These are phyloP conservation scores for Moelleriella libera DNA, from an alignment of 2,329 filamentous ascomycete genomes.

Conservation along the genomic window DNA sequence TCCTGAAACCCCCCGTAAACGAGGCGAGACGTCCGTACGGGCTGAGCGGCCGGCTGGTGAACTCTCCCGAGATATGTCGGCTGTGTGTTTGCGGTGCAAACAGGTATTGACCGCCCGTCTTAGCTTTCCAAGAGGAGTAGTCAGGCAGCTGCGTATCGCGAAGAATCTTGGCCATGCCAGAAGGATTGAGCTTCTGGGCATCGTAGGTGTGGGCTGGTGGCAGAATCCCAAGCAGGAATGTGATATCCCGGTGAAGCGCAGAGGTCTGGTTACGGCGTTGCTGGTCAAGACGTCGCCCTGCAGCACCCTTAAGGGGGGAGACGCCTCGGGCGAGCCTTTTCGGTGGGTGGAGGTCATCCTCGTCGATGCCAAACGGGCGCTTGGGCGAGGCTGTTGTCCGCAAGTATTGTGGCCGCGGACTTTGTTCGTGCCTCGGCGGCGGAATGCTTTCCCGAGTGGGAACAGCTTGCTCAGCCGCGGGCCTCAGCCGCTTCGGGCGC, in stretches of 20 bases:
- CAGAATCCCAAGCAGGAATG: constrained; percentile 56
- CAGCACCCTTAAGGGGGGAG: constrained; percentile 83
- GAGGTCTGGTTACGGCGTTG: constrained; percentile 50
- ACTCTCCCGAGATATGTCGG: constrained; percentile 29
- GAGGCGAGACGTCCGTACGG: constrained; percentile 30
- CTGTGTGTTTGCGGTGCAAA: constrained; percentile 20
- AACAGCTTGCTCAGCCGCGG: constrained; percentile 35
- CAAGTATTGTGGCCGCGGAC: constrained; percentile 33
- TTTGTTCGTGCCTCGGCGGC: constrained; percentile 19
- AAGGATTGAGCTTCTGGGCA: constrained; percentile 53
- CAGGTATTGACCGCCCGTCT: constrained; percentile 20
- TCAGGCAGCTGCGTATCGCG: constrained; percentile 53
- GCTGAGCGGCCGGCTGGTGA: constrained; percentile 27
- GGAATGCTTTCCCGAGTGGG: constrained; percentile 31
- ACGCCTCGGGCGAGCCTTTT: constrained; percentile 82
- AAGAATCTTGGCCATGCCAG: constrained; percentile 60
- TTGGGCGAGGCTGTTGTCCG: constrained; percentile 41
- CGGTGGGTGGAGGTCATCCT: constrained; percentile 60
- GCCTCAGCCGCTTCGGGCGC: constrained; percentile 43
- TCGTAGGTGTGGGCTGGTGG: constrained; percentile 62
- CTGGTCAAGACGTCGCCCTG: constrained; percentile 72
- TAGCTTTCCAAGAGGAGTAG: constrained; percentile 38
- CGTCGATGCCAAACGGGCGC: constrained; percentile 50
- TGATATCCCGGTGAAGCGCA: constrained; percentile 58
- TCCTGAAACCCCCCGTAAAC: constrained; percentile 30